phyloP scores from a whole-genome alignment of 176 grass and related monocot species.

The Triticum turgidum region DNA sequence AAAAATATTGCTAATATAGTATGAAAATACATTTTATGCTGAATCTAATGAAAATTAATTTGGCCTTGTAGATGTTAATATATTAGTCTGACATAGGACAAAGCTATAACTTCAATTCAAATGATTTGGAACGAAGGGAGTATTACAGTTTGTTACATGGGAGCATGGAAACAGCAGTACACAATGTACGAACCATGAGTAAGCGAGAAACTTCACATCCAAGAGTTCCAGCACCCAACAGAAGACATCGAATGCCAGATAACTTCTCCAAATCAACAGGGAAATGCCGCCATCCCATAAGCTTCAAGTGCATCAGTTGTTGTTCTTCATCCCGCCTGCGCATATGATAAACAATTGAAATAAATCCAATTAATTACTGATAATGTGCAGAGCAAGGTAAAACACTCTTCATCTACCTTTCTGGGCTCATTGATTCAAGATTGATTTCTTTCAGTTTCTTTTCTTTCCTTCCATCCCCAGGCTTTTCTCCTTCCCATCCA shows the following conservation, averaged over 20 bases:
- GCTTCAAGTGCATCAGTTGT: conserved; percentile 89
- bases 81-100: too few species aligned
- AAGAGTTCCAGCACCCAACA: conserved; percentile 83
- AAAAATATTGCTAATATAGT: too few species aligned
- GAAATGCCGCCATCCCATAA: conserved; percentile 97
- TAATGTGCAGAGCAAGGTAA: not conserved
- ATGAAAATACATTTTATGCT: too few species aligned
- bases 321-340: conserved; percentile 62
- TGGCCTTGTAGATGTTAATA: too few species aligned
- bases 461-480: conserved; percentile 35
- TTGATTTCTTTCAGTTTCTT: conserved; percentile 43
- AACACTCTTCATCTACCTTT: conserved; percentile 44
- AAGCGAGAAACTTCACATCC: conserved; percentile 95
- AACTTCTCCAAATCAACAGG: conserved; percentile 74
- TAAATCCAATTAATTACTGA: conserved; percentile 9
- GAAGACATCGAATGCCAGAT: conserved; percentile 51
- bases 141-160: conserved; percentile 14
- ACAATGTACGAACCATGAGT: conserved; percentile 67
- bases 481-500: conserved; percentile 71
- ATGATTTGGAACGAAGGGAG: too few species aligned
- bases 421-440: conserved; percentile 67
- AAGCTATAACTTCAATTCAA: too few species aligned
- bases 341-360: conserved; percentile 23
- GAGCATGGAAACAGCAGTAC: not conserved
- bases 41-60: too few species aligned